These are phyloP conservation scores for Tolypocladium cylindrosporum DNA, from an alignment of 2,329 filamentous ascomycete genomes.

Conservation along the genomic window DNA sequence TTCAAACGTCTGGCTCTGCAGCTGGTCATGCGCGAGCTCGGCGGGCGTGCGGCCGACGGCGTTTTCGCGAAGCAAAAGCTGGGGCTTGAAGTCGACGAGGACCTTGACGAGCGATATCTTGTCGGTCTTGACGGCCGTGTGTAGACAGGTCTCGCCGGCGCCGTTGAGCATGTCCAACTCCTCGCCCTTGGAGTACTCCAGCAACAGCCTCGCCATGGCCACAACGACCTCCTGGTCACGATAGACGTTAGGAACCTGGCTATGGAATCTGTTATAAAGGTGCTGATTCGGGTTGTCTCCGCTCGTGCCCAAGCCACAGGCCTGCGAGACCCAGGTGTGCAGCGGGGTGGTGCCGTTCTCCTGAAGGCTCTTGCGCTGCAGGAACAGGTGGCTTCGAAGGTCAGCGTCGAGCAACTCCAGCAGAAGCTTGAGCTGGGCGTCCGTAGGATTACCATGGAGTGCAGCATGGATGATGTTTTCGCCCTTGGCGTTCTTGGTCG, in stretches of 20 bases:
- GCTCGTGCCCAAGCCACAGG: slow-evolving; percentile 8
- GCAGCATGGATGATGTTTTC: slow-evolving; percentile 62
- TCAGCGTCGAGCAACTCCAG: slow-evolving; percentile 48
- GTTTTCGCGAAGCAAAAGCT: slow-evolving; percentile 61
- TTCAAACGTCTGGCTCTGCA: slow-evolving; percentile 28
- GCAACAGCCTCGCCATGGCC: slow-evolving; percentile 36
- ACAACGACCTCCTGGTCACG: slow-evolving; percentile 19
- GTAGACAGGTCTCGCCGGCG: slow-evolving; percentile 55
- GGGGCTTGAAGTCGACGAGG: slow-evolving; percentile 45
- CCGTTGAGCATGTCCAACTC: slow-evolving; percentile 51
- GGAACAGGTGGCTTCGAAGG: slow-evolving; percentile 46
- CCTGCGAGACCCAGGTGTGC: slow-evolving; percentile 42
- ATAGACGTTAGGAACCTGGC: slow-evolving; percentile 10
- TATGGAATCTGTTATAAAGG: slow-evolving; percentile 5
- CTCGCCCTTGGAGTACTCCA: slow-evolving; percentile 45
- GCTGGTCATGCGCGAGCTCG: slow-evolving; percentile 53
- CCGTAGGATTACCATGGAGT: slow-evolving; percentile 19
- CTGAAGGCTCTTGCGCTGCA: slow-evolving; percentile 42
- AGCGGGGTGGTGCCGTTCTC: slow-evolving; percentile 53
- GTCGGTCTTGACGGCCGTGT: slow-evolving; percentile 38
- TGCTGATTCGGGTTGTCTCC: slow-evolving; percentile 6
- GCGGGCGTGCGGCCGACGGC: slow-evolving; percentile 64
- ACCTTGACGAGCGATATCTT: slow-evolving; percentile 25
- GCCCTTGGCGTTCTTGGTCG: slow-evolving; percentile 46
- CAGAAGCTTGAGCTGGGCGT: slow-evolving; percentile 31